Conservation (phyloP, 768 basidiomycete species). For the Suillus lakei region DNA sequence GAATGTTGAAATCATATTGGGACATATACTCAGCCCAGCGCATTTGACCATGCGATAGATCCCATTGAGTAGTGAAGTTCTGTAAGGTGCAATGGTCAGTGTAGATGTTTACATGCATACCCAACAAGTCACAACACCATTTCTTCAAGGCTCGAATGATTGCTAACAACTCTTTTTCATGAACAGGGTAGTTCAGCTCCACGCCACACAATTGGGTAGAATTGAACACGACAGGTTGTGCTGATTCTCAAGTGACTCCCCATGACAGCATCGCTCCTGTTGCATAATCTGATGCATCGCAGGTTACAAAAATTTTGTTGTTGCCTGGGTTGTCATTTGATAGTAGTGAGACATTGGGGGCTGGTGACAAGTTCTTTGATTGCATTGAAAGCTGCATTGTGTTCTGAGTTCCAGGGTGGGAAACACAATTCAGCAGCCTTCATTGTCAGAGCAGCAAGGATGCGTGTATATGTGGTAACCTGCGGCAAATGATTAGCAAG, state of each 20-base stretch:
- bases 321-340: slow-evolving; percentile 33
- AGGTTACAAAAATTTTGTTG: slow-evolving; percentile 22
- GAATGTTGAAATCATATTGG: slow-evolving; percentile 35
- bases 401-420: slow-evolving; percentile 21
- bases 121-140: slow-evolving; percentile 27
- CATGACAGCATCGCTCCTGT: slow-evolving; percentile 11
- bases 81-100: too few relatives aligned
- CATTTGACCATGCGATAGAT: too few relatives aligned
- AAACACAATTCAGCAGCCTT: slow-evolving; percentile 25
- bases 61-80: too few relatives aligned
- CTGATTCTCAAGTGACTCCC: slow-evolving; percentile 11
- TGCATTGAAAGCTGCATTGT: slow-evolving; percentile 24
- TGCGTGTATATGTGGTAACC: too few relatives aligned
- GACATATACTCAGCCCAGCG: slow-evolving; percentile 45
- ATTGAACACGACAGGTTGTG: slow-evolving; percentile 30
- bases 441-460: too few relatives aligned
- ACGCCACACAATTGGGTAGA: slow-evolving; percentile 23
- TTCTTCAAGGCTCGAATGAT: slow-evolving; percentile 32
- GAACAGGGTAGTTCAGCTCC: slow-evolving; percentile 35
- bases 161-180: slow-evolving; percentile 39
- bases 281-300: slow-evolving; percentile 13
- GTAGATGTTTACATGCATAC: too few relatives aligned
- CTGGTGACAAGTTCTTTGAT: slow-evolving; percentile 34
- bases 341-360: slow-evolving; percentile 32
- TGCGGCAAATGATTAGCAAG: too few relatives aligned